Evolutionary conservation across 108 stramenopile species (phyloP).

Genomic region (Skeletonema tropicum): DNA sequence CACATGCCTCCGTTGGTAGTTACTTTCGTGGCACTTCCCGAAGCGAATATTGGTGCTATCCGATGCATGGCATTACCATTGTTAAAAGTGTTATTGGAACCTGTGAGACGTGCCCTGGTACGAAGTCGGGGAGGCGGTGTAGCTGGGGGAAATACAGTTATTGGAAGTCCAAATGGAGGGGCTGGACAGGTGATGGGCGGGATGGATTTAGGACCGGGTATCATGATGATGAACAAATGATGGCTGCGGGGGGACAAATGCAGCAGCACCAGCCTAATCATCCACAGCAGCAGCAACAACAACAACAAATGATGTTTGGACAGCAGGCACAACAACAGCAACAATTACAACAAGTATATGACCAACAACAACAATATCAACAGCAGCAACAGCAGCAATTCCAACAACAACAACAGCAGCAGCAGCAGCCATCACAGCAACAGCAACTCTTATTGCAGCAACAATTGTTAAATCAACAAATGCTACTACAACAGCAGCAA

Average conservation of each 20-base stretch:
- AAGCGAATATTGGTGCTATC: slow-evolving; percentile 42
- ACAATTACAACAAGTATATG: slow-evolving; percentile 7
- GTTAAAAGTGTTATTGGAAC: slow-evolving; percentile 37
- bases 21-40: slow-evolving; percentile 36
- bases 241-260: slow-evolving; percentile 4
- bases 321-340: background rate
- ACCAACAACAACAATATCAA: slow-evolving; percentile 20
- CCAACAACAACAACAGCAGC: background rate
- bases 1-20: slow-evolving; percentile 54
- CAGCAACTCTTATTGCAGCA: too few relatives aligned
- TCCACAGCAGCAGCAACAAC: slow-evolving; percentile 18
- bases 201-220: background rate
- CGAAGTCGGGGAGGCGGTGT: slow-evolving; percentile 23
- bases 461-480: too few relatives aligned
- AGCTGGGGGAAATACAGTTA: background rate
- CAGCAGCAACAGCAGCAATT: slow-evolving; percentile 9
- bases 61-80: slow-evolving; percentile 24
- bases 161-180: slow-evolving; percentile 1
- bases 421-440: background rate
- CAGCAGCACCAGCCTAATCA: background rate
- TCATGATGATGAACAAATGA: background rate
- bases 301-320: slow-evolving; percentile 12
- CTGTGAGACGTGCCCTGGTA: slow-evolving; percentile 37
- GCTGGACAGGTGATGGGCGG: background rate
- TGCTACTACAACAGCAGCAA: slow-evolving; percentile 15